Conservation (phyloP, 441 rosid species). For the Bocquillonia castaneifolia region DNA sequence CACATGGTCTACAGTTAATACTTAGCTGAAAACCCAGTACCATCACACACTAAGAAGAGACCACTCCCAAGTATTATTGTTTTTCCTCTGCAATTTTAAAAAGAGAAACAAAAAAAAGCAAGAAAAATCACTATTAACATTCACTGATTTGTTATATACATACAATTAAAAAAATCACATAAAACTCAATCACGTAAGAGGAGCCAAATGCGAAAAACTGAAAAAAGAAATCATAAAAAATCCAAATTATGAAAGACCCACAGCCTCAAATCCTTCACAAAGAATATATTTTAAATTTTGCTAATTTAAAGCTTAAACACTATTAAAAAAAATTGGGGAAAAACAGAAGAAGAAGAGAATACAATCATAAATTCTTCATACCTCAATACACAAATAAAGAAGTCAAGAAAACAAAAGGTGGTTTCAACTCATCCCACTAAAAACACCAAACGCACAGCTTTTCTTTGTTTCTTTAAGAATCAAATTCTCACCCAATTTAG, state of each 20-base stretch:
- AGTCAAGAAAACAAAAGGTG: background rate
- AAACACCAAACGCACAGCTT: background rate
- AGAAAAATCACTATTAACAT: background rate
- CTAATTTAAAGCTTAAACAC: constrained; percentile 1
- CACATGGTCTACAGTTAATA: constrained; percentile 25
- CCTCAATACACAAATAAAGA: background rate
- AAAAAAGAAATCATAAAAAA: background rate
- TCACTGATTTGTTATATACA: background rate
- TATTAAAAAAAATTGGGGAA: background rate
- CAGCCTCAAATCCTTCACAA: background rate
- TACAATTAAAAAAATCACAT: background rate
- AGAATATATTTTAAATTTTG: background rate
- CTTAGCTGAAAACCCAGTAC: constrained; percentile 6
- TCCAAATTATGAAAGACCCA: background rate
- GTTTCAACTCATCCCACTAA: background rate
- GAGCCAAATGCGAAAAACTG: background rate
- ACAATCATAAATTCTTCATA: background rate
- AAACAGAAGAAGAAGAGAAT: background rate
- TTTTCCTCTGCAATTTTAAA: constrained; percentile 26
- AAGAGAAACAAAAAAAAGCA: too few relatives aligned
- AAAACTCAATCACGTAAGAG: constrained; percentile 2
- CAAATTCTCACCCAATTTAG: constrained; percentile 4
- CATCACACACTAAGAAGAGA: constrained; percentile 5
- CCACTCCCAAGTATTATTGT: background rate
- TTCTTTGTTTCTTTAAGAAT: background rate